A percentile compares a stretch with the other conserved stretches of the same genome.
phyloP scores from a whole-genome alignment of 768 basidiomycete species.

The Podaxis sp. region DNA sequence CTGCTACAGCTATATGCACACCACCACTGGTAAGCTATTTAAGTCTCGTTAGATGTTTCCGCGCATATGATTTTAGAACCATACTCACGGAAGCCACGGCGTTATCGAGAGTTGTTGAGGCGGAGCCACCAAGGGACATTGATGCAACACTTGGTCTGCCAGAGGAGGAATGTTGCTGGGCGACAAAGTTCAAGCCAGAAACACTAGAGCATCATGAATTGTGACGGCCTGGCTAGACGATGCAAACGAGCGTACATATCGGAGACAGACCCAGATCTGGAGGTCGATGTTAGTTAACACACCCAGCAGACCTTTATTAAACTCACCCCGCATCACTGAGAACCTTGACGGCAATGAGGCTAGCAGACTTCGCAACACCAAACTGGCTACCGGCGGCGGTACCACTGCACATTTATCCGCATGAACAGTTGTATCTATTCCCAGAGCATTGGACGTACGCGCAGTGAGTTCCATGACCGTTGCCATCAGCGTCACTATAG shows the following conservation, averaged over 20 bases:
- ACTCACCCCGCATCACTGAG: constrained; percentile 31
- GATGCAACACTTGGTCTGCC: constrained; percentile 32
- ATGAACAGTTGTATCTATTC: background rate
- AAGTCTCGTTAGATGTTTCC: background rate
- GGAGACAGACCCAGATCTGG: constrained; percentile 9
- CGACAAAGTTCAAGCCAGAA: constrained; percentile 34
- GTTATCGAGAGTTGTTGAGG: constrained; percentile 28
- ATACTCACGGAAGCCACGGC: constrained; percentile 28
- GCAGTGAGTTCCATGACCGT: constrained; percentile 41
- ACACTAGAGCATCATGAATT: constrained; percentile 19
- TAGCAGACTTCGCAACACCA: constrained; percentile 30
- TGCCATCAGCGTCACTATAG: constrained; percentile 28
- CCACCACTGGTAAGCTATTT: constrained; percentile 29
- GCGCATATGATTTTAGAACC: background rate
- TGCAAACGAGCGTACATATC: constrained; percentile 5
- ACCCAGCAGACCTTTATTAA: too few species aligned
- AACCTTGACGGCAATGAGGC: constrained; percentile 41
- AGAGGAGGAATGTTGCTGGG: constrained; percentile 17
- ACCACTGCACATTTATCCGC: constrained; percentile 15
- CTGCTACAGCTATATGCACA: constrained; percentile 33
- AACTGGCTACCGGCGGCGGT: constrained; percentile 26
- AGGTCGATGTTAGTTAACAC: background rate
- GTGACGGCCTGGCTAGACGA: too few species aligned
- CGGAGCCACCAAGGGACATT: constrained; percentile 36
- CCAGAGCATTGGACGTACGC: constrained; percentile 18